phyloP scores from a whole-genome alignment of 2,329 filamentous ascomycete species.

The Verticillium tricorpus region DNA sequence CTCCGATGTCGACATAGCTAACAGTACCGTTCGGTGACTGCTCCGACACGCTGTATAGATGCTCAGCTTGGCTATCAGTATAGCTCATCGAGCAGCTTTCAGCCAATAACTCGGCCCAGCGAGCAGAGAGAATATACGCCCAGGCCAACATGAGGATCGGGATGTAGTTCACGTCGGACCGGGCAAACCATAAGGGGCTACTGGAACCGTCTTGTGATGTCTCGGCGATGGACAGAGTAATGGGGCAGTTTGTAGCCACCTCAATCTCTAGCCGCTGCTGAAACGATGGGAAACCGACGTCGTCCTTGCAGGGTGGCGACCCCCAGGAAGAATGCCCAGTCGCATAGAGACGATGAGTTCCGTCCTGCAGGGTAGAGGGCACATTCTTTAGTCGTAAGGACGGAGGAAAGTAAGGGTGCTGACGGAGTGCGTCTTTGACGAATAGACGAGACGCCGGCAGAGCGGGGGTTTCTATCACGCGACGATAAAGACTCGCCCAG shows the following conservation, averaged over 20 bases:
- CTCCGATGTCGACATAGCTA: not conserved
- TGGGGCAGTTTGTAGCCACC: not conserved
- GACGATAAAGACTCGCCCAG: not conserved
- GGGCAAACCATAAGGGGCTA: not conserved
- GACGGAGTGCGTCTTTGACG: not conserved
- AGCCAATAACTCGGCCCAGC: conserved; percentile 1
- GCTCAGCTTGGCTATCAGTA: not conserved
- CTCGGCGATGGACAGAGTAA: not conserved
- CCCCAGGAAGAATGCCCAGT: not conserved
- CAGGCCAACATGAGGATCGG: not conserved
- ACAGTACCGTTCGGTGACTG: not conserved
- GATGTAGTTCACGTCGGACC: not conserved
- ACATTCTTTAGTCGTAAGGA: not conserved
- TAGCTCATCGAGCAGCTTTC: not conserved
- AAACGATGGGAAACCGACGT: not conserved
- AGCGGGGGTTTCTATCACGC: not conserved
- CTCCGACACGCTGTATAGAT: not conserved
- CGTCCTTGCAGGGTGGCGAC: not conserved
- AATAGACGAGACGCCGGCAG: not conserved
- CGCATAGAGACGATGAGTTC: not conserved
- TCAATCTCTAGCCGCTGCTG: not conserved
- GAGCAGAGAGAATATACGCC: conserved; percentile 2
- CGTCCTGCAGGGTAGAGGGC: not conserved
- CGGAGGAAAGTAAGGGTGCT: not conserved
- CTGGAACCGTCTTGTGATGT: not conserved